Evolutionary conservation across 129 eudicot species (phyloP).

Genomic region (Centella asiatica): DNA sequence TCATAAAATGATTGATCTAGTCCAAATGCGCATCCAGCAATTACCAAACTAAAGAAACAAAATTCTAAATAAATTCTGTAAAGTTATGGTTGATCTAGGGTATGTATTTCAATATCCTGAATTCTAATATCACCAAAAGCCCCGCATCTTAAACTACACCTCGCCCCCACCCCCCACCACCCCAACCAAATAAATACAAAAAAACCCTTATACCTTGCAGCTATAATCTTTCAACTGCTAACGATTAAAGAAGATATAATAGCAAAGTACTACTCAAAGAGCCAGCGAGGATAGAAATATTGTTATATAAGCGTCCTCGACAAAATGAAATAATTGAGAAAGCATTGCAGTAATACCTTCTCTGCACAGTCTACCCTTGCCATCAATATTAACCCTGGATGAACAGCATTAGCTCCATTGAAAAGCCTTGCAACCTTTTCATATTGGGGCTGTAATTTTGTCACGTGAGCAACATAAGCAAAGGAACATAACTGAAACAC

Average conservation of each 20-base stretch:
- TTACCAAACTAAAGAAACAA: neutral
- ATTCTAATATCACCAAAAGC: too few relatives aligned
- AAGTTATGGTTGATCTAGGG: too few relatives aligned
- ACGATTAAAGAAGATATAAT: neutral
- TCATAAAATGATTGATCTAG: too few relatives aligned
- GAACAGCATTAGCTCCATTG: conserved; percentile 77
- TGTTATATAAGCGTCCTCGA: neutral
- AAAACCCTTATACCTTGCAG: too few relatives aligned
- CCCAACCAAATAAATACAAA: too few relatives aligned
- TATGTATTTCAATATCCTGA: too few relatives aligned
- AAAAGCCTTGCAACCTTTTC: conserved; percentile 91
- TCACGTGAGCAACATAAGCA: conserved; percentile 5
- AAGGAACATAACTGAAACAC: conserved; percentile 4
- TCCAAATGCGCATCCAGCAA: too few relatives aligned
- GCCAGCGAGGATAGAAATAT: neutral
- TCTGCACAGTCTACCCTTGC: conserved; percentile 85
- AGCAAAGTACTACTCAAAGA: neutral
- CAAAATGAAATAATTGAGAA: conserved; percentile 4
- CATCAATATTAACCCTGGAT: conserved; percentile 85
- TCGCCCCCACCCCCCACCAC: too few relatives aligned
- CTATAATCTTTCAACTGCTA: too few relatives aligned
- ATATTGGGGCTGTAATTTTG: conserved; percentile 70
- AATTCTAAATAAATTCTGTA: too few relatives aligned
- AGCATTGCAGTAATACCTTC: conserved; percentile 44
- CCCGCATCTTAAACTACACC: too few relatives aligned